Base-by-base conservation (phyloP, 2,329 filamentous ascomycete species). In the Ophiostoma triangulosporum region DNA sequence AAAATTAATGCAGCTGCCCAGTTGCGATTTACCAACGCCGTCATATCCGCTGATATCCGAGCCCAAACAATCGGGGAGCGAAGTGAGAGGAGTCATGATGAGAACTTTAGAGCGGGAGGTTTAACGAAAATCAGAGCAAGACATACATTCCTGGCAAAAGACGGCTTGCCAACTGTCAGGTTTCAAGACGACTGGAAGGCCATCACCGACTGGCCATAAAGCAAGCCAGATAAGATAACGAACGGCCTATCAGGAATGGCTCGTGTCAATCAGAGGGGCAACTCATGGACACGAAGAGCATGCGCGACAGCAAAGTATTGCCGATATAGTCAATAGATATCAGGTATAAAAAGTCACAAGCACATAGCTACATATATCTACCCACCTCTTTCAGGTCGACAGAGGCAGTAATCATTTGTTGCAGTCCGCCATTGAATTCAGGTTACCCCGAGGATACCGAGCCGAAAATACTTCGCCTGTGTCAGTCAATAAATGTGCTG, bases 401-500 rank as follows among this genome's bases (percentile, higher is more conserved):
- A 36, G 17, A 1, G 70, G 75, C 8, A 79, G 64, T 4, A 73
- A 73, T 58, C 72, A 73, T 58, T 72, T 69, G 4, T 73, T 75
- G 67, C 76, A 79, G 58, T 78, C 75, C n/a, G 70, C 74, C 43
- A 79, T 65, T 24, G 67, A 62, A 61, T 78, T 78, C 63, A 79
- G 74, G 60, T 77, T 77, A 78, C 74, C 2, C 76, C 76, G 8
- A 79, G 70, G 1, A 79, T 64, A 31, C 71, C 75, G 29, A 80
- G 65, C 17, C 75, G 72, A 38, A 76, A 67, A 57, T 78, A 78
- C 22, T 73, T 75, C 26, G 68, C 67, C 8, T 6, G 9, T 24
- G 12, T 46, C 32, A 27, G 35, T 38, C 9, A 17, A 38, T 11
- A 11, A 43, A 6, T 14, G 20, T 43, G 9, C 15, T 40, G 14